phyloP scores from a whole-genome alignment of 257 asterid species.

The Nicotiana paniculata region DNA sequence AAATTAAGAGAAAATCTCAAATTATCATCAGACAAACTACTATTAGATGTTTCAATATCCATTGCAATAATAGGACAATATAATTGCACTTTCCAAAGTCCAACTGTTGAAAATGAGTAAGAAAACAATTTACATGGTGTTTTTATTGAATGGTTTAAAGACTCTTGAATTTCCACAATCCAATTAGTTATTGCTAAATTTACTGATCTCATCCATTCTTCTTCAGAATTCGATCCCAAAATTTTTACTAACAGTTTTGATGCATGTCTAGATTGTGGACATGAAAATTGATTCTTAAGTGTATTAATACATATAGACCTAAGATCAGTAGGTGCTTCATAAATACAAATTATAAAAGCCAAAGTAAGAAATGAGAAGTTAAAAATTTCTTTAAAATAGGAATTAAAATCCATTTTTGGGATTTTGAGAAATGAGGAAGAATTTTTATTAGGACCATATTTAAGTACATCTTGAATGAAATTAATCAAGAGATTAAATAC shows the following conservation, averaged over 20 bases:
- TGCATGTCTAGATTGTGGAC: constrained; percentile 38
- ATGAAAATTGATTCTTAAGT: constrained; percentile 42
- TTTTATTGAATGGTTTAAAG: constrained; percentile 1
- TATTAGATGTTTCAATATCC: constrained; percentile 39
- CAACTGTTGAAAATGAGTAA: constrained; percentile 39
- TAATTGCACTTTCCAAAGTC: constrained; percentile 82
- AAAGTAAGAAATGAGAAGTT: constrained; percentile 59
- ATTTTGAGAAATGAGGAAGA: constrained; percentile 15
- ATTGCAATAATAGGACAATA: constrained; percentile 81
- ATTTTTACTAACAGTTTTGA: constrained; percentile 48
- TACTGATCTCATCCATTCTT: constrained; percentile 69
- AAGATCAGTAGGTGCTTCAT: constrained; percentile 62
- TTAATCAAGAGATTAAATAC: constrained; percentile 26
- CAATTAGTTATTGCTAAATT: constrained; percentile 78
- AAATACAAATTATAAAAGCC: constrained; percentile 60
- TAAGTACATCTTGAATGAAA: constrained; percentile 41
- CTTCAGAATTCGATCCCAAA: constrained; percentile 62
- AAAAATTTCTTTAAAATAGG: constrained; percentile 34
- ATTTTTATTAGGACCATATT: constrained; percentile 32
- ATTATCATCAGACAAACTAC: constrained; percentile 42
- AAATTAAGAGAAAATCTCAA: constrained; percentile 58
- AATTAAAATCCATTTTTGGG: constrained; percentile 16
- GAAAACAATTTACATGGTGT: constrained; percentile 62
- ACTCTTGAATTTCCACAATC: constrained; percentile 38
- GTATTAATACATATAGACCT: constrained; percentile 38